Percentiles rank a stretch among this genome's conserved stretches.
phyloP scores from a whole-genome alignment of 2,329 filamentous ascomycete genomes.

The Tolypocladium sp. region DNA sequence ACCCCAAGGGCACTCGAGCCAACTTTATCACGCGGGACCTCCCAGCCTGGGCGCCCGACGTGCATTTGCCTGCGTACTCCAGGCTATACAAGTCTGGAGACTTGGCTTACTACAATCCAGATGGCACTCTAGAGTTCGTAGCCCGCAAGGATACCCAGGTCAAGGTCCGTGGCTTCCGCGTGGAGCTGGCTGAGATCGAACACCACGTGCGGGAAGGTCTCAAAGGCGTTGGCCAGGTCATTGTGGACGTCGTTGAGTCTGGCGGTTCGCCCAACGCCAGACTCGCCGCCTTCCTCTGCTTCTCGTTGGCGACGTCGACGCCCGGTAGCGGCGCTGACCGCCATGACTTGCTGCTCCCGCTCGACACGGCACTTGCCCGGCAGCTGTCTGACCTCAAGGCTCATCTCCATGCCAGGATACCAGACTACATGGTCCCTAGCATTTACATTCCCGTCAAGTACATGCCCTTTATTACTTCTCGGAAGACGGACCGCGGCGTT shows the following conservation, averaged over 20 bases:
- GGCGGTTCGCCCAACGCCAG: not conserved
- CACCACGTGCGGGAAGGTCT: not conserved
- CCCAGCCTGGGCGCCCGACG: not conserved
- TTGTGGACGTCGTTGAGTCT: not conserved
- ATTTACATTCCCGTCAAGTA: constrained; percentile 4
- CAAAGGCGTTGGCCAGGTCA: not conserved
- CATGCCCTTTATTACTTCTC: constrained; percentile 7
- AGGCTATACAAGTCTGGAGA: constrained; percentile 10
- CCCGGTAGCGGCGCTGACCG: not conserved
- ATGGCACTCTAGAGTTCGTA: constrained; percentile 7
- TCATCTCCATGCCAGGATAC: not conserved
- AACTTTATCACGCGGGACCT: not conserved
- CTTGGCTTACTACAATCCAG: constrained; percentile 6
- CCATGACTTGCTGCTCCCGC: not conserved
- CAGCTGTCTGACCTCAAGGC: not conserved
- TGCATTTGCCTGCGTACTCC: not conserved
- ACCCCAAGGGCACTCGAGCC: not conserved
- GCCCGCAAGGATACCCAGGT: not conserved
- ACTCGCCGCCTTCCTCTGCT: not conserved
- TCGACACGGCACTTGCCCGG: not conserved
- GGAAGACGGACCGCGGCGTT: constrained; percentile 8
- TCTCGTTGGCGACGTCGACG: not conserved
- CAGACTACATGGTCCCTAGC: constrained; percentile 1
- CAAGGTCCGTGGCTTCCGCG: constrained; percentile 8
- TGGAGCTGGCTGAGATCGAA: constrained; percentile 9